Percentiles rank a stretch among this genome's conserved stretches.
These are phyloP conservation scores for Globisporangium paroecandrum DNA, from an alignment of 352 stramenopile genomes.

Conservation along the genomic window DNA sequence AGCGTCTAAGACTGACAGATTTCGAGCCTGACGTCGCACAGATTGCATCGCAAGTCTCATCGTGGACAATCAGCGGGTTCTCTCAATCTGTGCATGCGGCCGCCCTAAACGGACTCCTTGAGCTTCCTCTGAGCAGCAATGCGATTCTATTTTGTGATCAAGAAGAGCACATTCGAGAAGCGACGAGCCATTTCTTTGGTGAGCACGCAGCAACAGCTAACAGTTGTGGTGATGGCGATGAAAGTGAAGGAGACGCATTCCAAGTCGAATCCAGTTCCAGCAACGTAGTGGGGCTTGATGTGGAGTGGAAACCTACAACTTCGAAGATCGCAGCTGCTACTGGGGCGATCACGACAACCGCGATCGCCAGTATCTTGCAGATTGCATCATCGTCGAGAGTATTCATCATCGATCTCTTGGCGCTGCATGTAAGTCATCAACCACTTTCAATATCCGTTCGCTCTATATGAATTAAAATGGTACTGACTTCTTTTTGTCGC, in stretches of 20 bases:
- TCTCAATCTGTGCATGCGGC: conserved; percentile 7
- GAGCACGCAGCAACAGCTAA: background rate
- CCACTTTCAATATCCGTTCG: background rate
- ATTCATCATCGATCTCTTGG: conserved; percentile 59
- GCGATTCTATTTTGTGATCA: conserved; percentile 43
- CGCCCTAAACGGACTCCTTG: conserved; percentile 21
- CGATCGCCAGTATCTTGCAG: conserved; percentile 60
- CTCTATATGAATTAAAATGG: background rate
- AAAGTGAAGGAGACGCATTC: background rate
- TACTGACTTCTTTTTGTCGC: background rate
- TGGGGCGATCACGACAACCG: conserved; percentile 22
- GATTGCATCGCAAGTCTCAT: conserved; percentile 17
- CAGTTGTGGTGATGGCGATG: background rate
- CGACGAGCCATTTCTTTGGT: conserved; percentile 28
- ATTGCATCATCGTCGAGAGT: conserved; percentile 41
- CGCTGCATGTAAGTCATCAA: conserved; percentile 41
- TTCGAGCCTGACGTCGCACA: conserved; percentile 31
- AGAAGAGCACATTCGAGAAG: conserved; percentile 24
- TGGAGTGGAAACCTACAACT: conserved; percentile 58
- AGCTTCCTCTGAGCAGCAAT: conserved; percentile 19
- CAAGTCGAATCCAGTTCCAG: background rate
- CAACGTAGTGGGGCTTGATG: conserved; percentile 49
- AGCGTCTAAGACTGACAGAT: conserved; percentile 35
- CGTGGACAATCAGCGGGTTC: conserved; percentile 10
- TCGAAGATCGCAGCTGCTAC: conserved; percentile 20